A percentile compares a stretch with the other conserved stretches of the same genome.
phyloP scores from a whole-genome alignment of 345 rosid genomes.

The Brassica nigra region DNA sequence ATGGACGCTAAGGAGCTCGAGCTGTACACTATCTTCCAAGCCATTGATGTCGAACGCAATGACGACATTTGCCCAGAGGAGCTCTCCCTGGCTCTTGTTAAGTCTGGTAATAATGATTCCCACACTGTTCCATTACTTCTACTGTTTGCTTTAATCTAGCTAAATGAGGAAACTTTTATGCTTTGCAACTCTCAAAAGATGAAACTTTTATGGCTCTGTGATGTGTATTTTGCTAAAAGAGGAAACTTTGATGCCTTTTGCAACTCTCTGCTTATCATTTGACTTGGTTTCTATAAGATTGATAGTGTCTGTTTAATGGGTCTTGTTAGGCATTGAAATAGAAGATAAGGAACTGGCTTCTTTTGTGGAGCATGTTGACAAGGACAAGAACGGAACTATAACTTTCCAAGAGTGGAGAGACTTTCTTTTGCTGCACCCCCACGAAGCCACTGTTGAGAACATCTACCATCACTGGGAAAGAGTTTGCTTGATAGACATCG shows the following conservation, averaged over 20 bases:
- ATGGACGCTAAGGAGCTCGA: slow-evolving; percentile 90
- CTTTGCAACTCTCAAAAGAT: neutral
- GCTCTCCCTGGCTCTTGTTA: slow-evolving; percentile 80
- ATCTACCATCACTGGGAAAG: slow-evolving; percentile 95
- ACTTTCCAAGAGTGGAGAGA: slow-evolving; percentile 99
- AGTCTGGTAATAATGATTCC: slow-evolving; percentile 64
- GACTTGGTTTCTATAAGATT: neutral
- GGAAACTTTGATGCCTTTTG: too few relatives aligned
- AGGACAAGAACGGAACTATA: slow-evolving; percentile 93
- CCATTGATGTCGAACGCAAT: slow-evolving; percentile 74
- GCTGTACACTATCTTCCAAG: slow-evolving; percentile 62
- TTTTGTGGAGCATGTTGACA: slow-evolving; percentile 95
- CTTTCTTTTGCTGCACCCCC: slow-evolving; percentile 90
- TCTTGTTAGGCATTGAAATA: slow-evolving; percentile 78
- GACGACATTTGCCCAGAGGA: slow-evolving; percentile 90
- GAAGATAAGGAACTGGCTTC: slow-evolving; percentile 84
- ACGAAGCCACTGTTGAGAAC: slow-evolving; percentile 91
- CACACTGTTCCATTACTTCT: slow-evolving; percentile 4
- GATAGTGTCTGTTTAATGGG: neutral
- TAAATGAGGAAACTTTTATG: too few relatives aligned
- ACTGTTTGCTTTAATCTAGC: neutral
- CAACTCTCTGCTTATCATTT: neutral
- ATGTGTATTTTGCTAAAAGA: neutral
- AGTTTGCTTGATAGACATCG: slow-evolving; percentile 90
- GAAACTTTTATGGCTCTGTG: neutral